Evolutionary conservation across 495 filamentous ascomycete genomes (phyloP).

Genomic region (Penicillium angulare): DNA sequence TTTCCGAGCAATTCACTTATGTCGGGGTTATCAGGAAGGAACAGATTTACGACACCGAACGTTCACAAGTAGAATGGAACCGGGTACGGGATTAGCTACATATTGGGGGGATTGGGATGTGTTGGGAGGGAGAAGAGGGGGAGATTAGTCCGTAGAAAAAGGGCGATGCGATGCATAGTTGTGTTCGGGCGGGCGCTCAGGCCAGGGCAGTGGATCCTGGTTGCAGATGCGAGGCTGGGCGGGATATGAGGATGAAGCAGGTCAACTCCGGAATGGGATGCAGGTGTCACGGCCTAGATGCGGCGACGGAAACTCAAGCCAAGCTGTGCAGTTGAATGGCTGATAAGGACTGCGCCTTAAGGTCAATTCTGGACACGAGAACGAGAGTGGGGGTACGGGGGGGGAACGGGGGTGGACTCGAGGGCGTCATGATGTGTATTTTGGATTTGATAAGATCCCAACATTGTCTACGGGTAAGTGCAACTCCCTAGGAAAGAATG

Average conservation of each 20-base stretch:
- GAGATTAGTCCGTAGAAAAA: no score
- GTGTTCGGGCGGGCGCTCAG: conserved; percentile 19
- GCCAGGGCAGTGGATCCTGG: conserved; percentile 18
- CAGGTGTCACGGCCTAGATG: conserved; percentile 13
- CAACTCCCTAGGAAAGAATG: no score
- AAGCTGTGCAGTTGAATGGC: conserved; percentile 8
- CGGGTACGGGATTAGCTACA: background rate
- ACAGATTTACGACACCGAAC: background rate
- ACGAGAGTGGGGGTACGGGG: background rate
- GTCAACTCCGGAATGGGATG: conserved; percentile 6
- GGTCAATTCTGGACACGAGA: no score
- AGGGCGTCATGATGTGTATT: background rate
- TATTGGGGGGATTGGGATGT: background rate
- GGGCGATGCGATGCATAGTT: conserved; percentile 8
- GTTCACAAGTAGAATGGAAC: background rate
- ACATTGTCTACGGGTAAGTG: background rate
- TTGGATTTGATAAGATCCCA: background rate
- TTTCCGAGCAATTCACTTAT: no score
- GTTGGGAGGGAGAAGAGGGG: background rate
- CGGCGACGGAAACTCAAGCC: background rate
- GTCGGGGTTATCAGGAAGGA: background rate
- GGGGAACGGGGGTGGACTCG: background rate
- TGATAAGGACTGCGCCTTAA: conserved; percentile 11
- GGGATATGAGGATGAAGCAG: conserved; percentile 7
- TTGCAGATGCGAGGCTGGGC: conserved; percentile 15